Evolutionary conservation across 192 early-diverging fungal genomes (phyloP), one percentile per base, ranked within the genome.

Genomic region (Phlyctochytrium planicorne): DNA sequence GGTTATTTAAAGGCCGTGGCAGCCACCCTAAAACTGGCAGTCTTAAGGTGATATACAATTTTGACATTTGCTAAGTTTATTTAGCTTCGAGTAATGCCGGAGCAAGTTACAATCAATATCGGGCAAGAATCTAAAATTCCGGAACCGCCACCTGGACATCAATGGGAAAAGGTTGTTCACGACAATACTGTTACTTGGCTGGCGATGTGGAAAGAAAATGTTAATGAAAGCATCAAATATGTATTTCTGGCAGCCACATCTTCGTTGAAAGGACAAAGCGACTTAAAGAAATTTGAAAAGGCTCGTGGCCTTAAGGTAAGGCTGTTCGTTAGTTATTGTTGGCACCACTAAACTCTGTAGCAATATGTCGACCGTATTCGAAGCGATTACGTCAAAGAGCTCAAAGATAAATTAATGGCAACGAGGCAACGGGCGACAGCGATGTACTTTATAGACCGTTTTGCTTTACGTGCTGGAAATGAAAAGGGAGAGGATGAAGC

Each of bases 181-280:
- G 94, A 98, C 66, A 89, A 91, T 71, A 92, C 85, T 1, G 95
- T 95, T 36, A 95, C 92, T 20, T 98, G 97, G 97, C 79, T 98
- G 35, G 97, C 97, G 0, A 96, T 84, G 34, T 98, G 97, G 97
- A 97, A 95, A 72, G 97, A 98, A 68, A 98, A 98, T 75, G 92
- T 98, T 59, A 97, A 98, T 75, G 88, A 87, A 29, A 85, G 81
- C 62, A 89, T 83, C 68, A 98, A 98, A 72, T 98, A 98, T 75
- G 92, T 98, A 29, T 95, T 95, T 67, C 83, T 98, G 72, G 94
- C 93, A 1, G 94, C 95, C 1, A 90, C 82, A 31, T 94, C 91
- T 65, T 90, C 92, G n/a, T 80, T 94, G 63, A 98, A 98, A 72
- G 97, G 94, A 35, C 90, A 93, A 75, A 96, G 94, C 66, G 97